phyloP scores from a whole-genome alignment of 345 rosid species.

The Angophora floribunda region DNA sequence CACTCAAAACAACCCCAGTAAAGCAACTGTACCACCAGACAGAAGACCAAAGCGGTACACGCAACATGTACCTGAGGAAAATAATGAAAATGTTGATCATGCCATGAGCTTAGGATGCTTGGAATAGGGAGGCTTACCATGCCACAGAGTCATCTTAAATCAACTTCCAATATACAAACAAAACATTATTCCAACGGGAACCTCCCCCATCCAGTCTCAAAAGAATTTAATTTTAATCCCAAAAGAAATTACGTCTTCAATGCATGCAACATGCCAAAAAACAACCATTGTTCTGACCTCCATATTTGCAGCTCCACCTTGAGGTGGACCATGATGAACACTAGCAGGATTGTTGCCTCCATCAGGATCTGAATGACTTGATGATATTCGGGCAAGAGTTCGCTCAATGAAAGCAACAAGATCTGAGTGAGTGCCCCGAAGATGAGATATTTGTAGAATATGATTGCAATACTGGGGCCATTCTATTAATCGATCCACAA shows the following conservation, averaged over 20 bases:
- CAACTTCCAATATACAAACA: not conserved
- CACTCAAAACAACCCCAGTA: not conserved
- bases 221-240: not conserved
- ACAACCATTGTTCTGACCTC: slow-evolving; percentile 39
- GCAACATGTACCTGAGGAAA: not conserved
- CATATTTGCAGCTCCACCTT: slow-evolving; percentile 33
- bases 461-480: slow-evolving; percentile 99
- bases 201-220: not conserved
- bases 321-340: slow-evolving; percentile 42
- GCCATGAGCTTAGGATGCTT: not conserved
- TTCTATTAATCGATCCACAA: slow-evolving; percentile 88
- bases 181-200: not conserved
- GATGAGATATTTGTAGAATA: slow-evolving; percentile 93
- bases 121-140: not conserved
- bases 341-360: slow-evolving; percentile 22
- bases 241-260: not conserved
- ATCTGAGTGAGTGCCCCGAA: slow-evolving; percentile 74
- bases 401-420: slow-evolving; percentile 84
- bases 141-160: not conserved
- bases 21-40: not conserved
- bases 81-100: not conserved
- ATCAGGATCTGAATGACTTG: slow-evolving; percentile 69
- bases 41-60: not conserved
- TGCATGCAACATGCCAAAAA: not conserved
- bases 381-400: slow-evolving; percentile 77